These are phyloP conservation scores for Rubia tinctorum DNA, from an alignment of 305 asterid species.

Conservation along the genomic window DNA sequence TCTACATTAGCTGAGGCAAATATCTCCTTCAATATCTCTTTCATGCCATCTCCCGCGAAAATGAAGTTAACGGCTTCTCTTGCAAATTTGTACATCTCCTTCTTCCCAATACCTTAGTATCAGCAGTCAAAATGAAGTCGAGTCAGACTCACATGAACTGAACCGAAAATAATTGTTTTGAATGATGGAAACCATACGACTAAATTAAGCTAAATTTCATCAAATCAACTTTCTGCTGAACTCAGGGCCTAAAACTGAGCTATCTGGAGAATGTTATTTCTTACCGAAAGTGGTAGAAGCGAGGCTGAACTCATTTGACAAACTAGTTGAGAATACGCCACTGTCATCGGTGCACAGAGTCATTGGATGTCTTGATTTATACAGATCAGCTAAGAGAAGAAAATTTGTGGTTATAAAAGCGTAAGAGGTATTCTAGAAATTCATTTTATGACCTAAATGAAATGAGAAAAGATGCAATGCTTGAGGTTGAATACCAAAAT, in stretches of 20 bases:
- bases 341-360: constrained; percentile 26
- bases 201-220: too few relatives aligned
- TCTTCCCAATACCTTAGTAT: constrained; percentile 24
- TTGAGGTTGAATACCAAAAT: constrained; percentile 63
- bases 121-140: not conserved
- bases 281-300: constrained; percentile 26
- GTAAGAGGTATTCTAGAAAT: not conserved
- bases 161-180: too few relatives aligned
- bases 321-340: constrained; percentile 28
- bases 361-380: constrained; percentile 22
- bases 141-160: not conserved
- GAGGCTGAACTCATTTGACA: constrained; percentile 21
- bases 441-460: not conserved
- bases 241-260: not conserved
- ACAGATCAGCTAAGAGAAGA: constrained; percentile 19
- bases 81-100: constrained; percentile 25
- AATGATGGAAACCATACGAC: too few relatives aligned
- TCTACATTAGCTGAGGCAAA: constrained; percentile 22
- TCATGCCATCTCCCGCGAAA: constrained; percentile 22
- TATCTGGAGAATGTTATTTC: not conserved
- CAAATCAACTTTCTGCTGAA: too few relatives aligned
- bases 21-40: constrained; percentile 17
- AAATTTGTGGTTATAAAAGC: not conserved
- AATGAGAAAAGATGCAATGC: not conserved
- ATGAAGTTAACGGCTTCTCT: constrained; percentile 21